Percentiles rank a stretch among this genome's conserved stretches.
Conservation (phyloP, 805 yeast genomes). For the Clavispora carvajalis region DNA sequence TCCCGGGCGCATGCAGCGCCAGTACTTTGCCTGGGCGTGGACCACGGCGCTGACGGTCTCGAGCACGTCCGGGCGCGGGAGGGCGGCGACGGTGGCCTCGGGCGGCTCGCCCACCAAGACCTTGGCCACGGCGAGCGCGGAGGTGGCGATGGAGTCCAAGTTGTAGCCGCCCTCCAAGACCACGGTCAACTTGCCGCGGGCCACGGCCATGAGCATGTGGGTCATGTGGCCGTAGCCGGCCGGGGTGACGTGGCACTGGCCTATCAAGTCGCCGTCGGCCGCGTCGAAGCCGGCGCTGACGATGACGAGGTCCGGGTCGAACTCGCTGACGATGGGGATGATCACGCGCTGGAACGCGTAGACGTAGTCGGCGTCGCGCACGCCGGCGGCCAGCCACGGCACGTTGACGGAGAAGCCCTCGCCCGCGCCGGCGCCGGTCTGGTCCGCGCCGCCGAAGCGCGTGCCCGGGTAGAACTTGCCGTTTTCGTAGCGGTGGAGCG, state of each 20-base stretch:
- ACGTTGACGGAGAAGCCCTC: constrained; percentile 84
- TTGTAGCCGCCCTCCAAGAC: constrained; percentile 96
- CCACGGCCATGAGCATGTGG: constrained; percentile 79
- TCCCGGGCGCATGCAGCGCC: constrained; percentile 82
- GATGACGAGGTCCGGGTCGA: constrained; percentile 87
- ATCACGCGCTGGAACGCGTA: constrained; percentile 84
- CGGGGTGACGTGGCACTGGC: constrained; percentile 94
- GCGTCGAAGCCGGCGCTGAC: constrained; percentile 97
- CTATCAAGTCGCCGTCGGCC: constrained; percentile 96
- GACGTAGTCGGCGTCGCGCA: constrained; percentile 92
- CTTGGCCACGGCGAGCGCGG: constrained; percentile 89
- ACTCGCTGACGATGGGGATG: constrained; percentile 85
- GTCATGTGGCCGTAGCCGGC: constrained; percentile 97
- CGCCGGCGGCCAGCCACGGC: constrained; percentile 91
- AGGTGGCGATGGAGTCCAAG: constrained; percentile 80
- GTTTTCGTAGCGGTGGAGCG: constrained; percentile 87
- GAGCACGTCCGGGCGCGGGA: constrained; percentile 73
- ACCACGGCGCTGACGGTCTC: constrained; percentile 78
- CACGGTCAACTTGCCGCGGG: constrained; percentile 83
- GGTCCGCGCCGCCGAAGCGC: constrained; percentile 72
- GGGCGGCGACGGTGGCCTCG: constrained; percentile 56
- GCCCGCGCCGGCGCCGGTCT: constrained; percentile 82
- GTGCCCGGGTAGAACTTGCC: constrained; percentile 96
- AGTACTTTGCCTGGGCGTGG: constrained; percentile 73
- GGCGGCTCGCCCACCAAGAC: constrained; percentile 95